Evolutionary conservation across 2,329 filamentous ascomycete genomes (phyloP).

Genomic region (Magnaporthiopsis incrustans): DNA sequence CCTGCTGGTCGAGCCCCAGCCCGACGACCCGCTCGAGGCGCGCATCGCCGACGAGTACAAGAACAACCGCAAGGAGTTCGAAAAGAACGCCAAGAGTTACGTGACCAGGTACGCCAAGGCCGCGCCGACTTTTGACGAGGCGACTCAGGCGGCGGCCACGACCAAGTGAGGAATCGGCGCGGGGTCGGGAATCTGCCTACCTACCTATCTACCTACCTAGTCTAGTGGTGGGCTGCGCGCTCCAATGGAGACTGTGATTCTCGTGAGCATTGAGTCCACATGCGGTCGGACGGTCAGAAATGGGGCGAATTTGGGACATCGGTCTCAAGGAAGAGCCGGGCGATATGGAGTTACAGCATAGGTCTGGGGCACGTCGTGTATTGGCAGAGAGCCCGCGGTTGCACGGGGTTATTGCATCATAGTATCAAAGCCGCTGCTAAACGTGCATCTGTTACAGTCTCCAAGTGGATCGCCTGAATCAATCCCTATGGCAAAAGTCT

Average conservation of each 20-base stretch:
- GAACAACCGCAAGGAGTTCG: constrained; percentile 58
- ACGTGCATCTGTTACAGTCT: background rate
- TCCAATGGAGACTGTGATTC: too few relatives aligned
- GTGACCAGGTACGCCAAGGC: constrained; percentile 62
- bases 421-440: background rate
- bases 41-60: constrained; percentile 80
- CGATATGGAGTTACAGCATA: too few relatives aligned
- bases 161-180: background rate
- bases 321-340: too few relatives aligned
- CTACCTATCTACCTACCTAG: too few relatives aligned
- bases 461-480: background rate
- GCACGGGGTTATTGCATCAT: background rate
- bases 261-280: too few relatives aligned
- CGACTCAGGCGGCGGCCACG: constrained; percentile 26
- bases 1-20: constrained; percentile 72
- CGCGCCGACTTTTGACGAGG: constrained; percentile 15
- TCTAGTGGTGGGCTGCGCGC: too few relatives aligned
- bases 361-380: too few relatives aligned
- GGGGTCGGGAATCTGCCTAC: too few relatives aligned
- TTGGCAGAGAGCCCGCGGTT: too few relatives aligned
- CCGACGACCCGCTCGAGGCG: constrained; percentile 82
- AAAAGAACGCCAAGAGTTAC: constrained; percentile 68
- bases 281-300: too few relatives aligned
- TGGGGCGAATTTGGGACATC: too few relatives aligned
- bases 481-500: background rate